Base-by-base conservation (phyloP, 441 rosid species). In the Theobroma grandiflorum region DNA sequence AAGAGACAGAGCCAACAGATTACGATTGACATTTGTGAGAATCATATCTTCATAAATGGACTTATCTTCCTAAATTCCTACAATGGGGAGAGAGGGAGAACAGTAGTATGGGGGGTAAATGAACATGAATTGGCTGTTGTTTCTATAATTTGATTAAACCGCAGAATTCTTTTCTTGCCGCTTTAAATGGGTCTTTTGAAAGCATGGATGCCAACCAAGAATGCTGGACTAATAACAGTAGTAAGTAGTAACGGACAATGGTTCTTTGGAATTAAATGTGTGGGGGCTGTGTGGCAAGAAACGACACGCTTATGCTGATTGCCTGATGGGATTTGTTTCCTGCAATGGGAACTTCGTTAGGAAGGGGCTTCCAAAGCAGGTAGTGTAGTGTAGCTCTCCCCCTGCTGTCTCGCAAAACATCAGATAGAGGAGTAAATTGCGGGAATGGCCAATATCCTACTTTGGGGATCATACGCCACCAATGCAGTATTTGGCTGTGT, bases 41-140 rank as follows among this genome's bases (percentile, higher is more conserved):
- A 79, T 71, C 76, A 62, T 45, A 83, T 76, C 76, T 65, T 49
- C 52, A 26, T 35, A 58, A 57, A 72, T 55, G 69, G 77, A 82
- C 59, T 73, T 65, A 43, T 61, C 59, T 47, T 18, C 72, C 42
- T 26, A 20, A 14, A 47, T 45, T 58, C 69, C 69, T 8, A 58
- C 26, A 47, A 52, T 35, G 64, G 47, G 42, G 38, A 37, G 14
- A 37, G 22, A 14, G 20, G 37, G 47, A 64, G 33, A n/a, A 72
- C 14, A 35, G 63, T 35, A 11, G 57, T 3, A 26, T 1, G 31
- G 31, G 6, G 12, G 2, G 33, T 20, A n/a, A 20, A 8, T 8
- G 3, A 18, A 4, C 3, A 18, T 26, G n/a, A 15, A 22, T 26
- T 69, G 73, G 7, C 40, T 49, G 45, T 35, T 57, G 12, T 49